Conservation (phyloP, 116 monocot genomes). For the Iris pallida region DNA sequence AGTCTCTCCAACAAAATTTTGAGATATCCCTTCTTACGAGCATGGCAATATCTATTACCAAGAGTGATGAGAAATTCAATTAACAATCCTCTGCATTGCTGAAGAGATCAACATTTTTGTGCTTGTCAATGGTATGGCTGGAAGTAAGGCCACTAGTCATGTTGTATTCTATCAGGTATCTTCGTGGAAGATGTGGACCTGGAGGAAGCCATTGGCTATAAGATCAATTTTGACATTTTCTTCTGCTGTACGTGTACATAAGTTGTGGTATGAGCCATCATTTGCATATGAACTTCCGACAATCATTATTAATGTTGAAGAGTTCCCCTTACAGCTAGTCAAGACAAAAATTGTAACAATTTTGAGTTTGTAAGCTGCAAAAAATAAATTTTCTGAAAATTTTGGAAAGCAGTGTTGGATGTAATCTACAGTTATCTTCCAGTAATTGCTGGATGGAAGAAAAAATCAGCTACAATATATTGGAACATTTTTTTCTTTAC, state of each 20-base stretch:
- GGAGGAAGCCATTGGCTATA: background rate
- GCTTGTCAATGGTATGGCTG: background rate
- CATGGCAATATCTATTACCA: background rate
- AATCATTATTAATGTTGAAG: background rate
- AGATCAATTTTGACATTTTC: constrained; percentile 5
- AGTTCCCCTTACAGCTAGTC: background rate
- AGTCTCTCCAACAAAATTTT: background rate
- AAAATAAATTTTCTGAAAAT: background rate
- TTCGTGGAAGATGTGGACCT: background rate
- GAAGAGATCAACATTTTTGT: background rate
- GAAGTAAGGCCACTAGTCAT: background rate
- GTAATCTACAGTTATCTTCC: background rate
- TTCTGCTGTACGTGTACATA: background rate
- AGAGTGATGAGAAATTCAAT: background rate
- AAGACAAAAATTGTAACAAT: background rate
- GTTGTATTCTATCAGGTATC: background rate
- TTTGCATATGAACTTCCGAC: background rate
- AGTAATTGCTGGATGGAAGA: background rate
- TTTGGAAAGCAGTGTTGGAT: background rate
- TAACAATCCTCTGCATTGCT: background rate
- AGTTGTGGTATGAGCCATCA: background rate
- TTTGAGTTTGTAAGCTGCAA: background rate
- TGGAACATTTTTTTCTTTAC: background rate
- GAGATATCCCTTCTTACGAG: background rate
- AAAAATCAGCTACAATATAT: background rate